Percentiles rank a stretch among this genome's conserved stretches.
Conservation (phyloP, 1,139 yeast species). For the Lodderomyces pseudojiufengensis region DNA sequence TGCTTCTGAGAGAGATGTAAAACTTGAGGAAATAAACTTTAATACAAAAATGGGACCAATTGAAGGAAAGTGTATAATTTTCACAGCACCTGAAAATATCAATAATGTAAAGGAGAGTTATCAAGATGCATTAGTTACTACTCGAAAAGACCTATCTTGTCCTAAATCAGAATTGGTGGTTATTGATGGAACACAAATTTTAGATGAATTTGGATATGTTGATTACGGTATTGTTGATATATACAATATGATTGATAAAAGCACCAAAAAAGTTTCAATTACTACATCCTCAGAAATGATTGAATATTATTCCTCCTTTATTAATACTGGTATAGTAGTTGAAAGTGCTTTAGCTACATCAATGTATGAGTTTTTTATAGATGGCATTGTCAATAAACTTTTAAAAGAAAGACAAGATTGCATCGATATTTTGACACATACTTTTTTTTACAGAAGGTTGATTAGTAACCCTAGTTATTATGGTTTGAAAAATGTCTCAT, state of each 20-base stretch:
- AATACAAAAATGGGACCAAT: not conserved
- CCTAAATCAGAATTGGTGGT: constrained; percentile 54
- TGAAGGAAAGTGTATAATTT: not conserved
- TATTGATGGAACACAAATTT: constrained; percentile 67
- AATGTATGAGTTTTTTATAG: constrained; percentile 63
- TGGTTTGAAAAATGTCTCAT: constrained; percentile 63
- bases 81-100: constrained; percentile 19
- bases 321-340: constrained; percentile 73
- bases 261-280: constrained; percentile 40
- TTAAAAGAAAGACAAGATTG: constrained; percentile 76
- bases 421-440: constrained; percentile 84
- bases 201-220: constrained; percentile 70
- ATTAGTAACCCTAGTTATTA: constrained; percentile 86
- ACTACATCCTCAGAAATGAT: constrained; percentile 60
- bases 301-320: constrained; percentile 66
- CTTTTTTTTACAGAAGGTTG: constrained; percentile 77
- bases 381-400: constrained; percentile 67
- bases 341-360: constrained; percentile 67
- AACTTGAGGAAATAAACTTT: constrained; percentile 57
- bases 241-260: constrained; percentile 69
- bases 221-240: constrained; percentile 68
- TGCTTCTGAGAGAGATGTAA: constrained; percentile 54
- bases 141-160: constrained; percentile 52
- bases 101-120: constrained; percentile 49
- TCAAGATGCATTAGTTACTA: constrained; percentile 44